Evolutionary conservation across 2,329 filamentous ascomycete species (phyloP).

Genomic region (Anisogramma anomala): DNA sequence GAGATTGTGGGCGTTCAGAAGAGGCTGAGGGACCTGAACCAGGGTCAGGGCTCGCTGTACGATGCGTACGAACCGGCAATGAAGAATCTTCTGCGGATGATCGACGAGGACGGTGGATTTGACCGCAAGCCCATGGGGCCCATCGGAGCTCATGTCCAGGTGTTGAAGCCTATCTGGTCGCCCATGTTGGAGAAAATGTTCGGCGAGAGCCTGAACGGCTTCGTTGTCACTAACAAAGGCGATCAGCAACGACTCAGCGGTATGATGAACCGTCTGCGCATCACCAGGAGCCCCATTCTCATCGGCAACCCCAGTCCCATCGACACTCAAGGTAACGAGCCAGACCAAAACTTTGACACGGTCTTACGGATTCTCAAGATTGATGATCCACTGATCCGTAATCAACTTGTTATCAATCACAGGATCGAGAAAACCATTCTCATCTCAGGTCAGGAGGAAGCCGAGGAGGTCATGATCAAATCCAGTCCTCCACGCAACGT

Average conservation of each 20-base stretch:
- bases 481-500: conserved; percentile 54
- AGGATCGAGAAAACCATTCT: conserved; percentile 76
- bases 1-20: conserved; percentile 44
- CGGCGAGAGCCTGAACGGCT: conserved; percentile 58
- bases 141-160: conserved; percentile 63
- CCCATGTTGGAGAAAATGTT: conserved; percentile 68
- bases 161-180: conserved; percentile 74
- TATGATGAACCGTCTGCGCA: conserved; percentile 48
- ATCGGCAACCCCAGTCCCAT: conserved; percentile 49
- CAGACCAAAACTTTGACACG: conserved; percentile 60
- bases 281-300: conserved; percentile 44
- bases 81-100: conserved; percentile 51
- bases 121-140: conserved; percentile 67
- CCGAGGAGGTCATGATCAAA: conserved; percentile 56
- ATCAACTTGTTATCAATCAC: conserved; percentile 73
- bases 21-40: conserved; percentile 39
- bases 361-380: conserved; percentile 72
- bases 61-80: conserved; percentile 55
- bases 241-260: conserved; percentile 60
- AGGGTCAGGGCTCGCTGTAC: conserved; percentile 46
- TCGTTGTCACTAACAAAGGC: conserved; percentile 66
- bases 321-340: conserved; percentile 58
- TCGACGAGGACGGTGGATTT: conserved; percentile 60
- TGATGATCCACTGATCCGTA: conserved; percentile 64
- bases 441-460: conserved; percentile 56